Conservation (phyloP, 2,329 filamentous ascomycete genomes). For the Penicillium frequentans region DNA sequence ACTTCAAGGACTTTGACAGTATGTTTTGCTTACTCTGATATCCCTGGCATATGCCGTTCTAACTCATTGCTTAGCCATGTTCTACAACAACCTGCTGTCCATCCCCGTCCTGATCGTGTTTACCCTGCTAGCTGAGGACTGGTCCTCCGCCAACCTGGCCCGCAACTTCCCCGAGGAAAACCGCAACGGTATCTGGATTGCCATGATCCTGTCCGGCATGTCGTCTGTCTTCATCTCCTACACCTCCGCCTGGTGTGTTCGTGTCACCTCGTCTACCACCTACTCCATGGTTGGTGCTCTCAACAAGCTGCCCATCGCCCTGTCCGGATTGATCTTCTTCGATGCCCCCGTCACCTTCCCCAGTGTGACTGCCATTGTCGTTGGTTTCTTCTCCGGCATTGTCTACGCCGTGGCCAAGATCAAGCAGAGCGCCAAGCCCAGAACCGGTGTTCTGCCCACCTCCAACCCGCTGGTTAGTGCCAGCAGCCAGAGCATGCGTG, state of each 20-base stretch:
- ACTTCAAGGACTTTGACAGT: slow-evolving; percentile 99
- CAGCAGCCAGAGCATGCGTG: slow-evolving; percentile 85
- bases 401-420: slow-evolving; percentile 88
- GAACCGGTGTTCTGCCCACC: slow-evolving; percentile 67
- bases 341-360: slow-evolving; percentile 89
- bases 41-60: slow-evolving; percentile 18
- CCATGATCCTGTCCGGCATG: slow-evolving; percentile 92
- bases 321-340: slow-evolving; percentile 94
- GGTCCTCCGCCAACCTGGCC: slow-evolving; percentile 79
- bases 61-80: slow-evolving; percentile 71
- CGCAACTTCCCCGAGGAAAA: slow-evolving; percentile 85
- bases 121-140: slow-evolving; percentile 85
- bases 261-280: slow-evolving; percentile 93
- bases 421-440: slow-evolving; percentile 68
- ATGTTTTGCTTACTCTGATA: slow-evolving; percentile 47
- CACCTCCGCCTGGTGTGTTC: slow-evolving; percentile 97
- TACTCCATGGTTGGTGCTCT: slow-evolving; percentile 98
- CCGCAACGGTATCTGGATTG: slow-evolving; percentile 75
- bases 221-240: slow-evolving; percentile 99
- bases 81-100: slow-evolving; percentile 98
- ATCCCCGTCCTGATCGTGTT: slow-evolving; percentile 85
- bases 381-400: slow-evolving; percentile 89
- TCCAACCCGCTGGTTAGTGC: slow-evolving; percentile 76
- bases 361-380: slow-evolving; percentile 83
- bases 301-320: slow-evolving; percentile 95